Conservation (phyloP, 768 basidiomycete species). For the Termitomyces sp. region DNA sequence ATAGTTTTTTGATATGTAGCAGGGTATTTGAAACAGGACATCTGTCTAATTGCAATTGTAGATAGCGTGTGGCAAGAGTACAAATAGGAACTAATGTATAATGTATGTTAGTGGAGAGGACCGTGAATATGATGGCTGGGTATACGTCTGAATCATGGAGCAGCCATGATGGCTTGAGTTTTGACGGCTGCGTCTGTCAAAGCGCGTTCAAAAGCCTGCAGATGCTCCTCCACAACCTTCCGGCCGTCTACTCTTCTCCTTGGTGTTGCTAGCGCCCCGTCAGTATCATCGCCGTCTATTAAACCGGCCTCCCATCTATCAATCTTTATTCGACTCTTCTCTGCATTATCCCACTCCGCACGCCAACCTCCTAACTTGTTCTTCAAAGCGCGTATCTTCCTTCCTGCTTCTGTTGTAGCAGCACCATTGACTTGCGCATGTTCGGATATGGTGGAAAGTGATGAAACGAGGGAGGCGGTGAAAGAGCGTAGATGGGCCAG, state of each 20-base stretch:
- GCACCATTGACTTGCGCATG: conserved; percentile 88
- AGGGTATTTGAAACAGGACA: conserved; percentile 16
- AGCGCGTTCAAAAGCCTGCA: conserved; percentile 71
- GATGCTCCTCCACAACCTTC: conserved; percentile 71
- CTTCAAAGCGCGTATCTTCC: conserved; percentile 82
- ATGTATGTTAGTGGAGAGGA: conserved; percentile 26
- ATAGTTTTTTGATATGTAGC: conserved; percentile 21
- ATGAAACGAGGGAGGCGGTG: conserved; percentile 71
- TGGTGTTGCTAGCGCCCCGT: conserved; percentile 19
- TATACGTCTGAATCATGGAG: conserved; percentile 40
- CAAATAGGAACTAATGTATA: conserved; percentile 25
- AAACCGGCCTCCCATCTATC: conserved; percentile 78
- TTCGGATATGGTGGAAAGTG: conserved; percentile 77
- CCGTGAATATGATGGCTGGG: conserved; percentile 12
- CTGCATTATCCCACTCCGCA: conserved; percentile 81
- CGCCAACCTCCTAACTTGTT: conserved; percentile 81
- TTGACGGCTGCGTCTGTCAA: conserved; percentile 70
- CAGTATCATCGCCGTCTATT: conserved; percentile 35
- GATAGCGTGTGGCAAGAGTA: conserved; percentile 20
- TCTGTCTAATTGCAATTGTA: conserved; percentile 24
- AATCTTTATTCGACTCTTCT: conserved; percentile 70
- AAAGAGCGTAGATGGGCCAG: conserved; percentile 68
- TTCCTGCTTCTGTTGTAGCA: conserved; percentile 79
- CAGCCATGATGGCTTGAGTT: conserved; percentile 76
- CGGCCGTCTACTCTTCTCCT: conserved; percentile 62